phyloP scores from a whole-genome alignment of 2,329 filamentous ascomycete species.

The Eutypa lata region DNA sequence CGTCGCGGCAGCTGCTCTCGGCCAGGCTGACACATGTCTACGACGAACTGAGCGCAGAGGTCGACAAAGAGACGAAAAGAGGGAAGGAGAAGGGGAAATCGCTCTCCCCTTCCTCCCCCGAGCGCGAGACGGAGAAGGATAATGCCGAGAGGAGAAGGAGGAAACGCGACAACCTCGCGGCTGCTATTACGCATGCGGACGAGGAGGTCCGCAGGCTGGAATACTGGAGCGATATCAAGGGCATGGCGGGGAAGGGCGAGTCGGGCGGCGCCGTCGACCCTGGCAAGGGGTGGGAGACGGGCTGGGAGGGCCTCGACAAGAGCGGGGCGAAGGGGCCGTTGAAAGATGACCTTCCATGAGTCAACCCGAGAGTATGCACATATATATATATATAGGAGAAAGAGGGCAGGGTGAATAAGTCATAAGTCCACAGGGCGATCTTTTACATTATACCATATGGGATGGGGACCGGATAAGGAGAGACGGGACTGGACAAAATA shows the following conservation, averaged over 20 bases:
- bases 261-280: conserved; percentile 41
- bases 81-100: conserved; percentile 30
- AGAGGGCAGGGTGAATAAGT: neutral
- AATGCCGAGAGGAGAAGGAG: conserved; percentile 20
- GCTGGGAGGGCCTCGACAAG: conserved; percentile 51
- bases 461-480: no score
- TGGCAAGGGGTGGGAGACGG: conserved; percentile 40
- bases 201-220: conserved; percentile 77
- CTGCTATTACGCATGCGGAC: conserved; percentile 72
- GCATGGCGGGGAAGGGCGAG: conserved; percentile 56
- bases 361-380: no score
- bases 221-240: conserved; percentile 83
- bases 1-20: conserved; percentile 75
- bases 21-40: conserved; percentile 64
- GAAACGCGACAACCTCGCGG: conserved; percentile 66
- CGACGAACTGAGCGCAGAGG: conserved; percentile 37
- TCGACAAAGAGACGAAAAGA: conserved; percentile 9
- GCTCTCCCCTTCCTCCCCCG: conserved; percentile 1
- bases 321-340: conserved; percentile 37
- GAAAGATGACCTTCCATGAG: conserved; percentile 14
- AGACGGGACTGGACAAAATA: no score
- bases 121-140: conserved; percentile 12
- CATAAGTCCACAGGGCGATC: no score
- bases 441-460: no score
- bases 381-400: neutral